Evolutionary conservation across 129 eudicot species (phyloP).

Genomic region (Gnaphalium uliginosum): DNA sequence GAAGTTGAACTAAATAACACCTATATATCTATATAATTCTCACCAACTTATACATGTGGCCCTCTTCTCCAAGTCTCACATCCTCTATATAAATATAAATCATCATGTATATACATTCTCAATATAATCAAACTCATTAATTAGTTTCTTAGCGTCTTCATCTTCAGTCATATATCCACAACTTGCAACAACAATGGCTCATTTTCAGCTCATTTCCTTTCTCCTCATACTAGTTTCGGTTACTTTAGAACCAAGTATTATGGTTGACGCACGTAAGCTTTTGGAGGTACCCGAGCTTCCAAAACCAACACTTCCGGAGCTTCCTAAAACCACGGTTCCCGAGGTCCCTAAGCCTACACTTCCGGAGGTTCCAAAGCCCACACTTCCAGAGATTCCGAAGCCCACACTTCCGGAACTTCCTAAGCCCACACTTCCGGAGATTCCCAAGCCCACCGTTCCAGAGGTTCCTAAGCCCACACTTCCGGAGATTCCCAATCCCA

Average conservation of each 20-base stretch:
- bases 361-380: conserved; percentile 10
- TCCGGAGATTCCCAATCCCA: neutral
- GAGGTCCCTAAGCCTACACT: conserved; percentile 12
- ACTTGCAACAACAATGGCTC: conserved; percentile 18
- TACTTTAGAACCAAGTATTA: conserved; percentile 17
- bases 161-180: neutral
- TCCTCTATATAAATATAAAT: conserved; percentile 22
- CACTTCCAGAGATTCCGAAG: conserved; percentile 5
- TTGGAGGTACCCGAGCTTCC: conserved; percentile 29
- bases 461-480: neutral
- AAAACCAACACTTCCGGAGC: neutral
- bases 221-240: conserved; percentile 14
- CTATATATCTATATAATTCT: neutral
- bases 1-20: conserved; percentile 29
- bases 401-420: neutral
- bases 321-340: conserved; percentile 7
- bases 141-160: neutral
- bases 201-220: conserved; percentile 5
- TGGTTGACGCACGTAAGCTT: conserved; percentile 15
- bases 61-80: neutral
- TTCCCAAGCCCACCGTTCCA: neutral
- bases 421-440: neutral
- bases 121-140: conserved; percentile 7
- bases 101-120: neutral
- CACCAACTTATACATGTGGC: conserved; percentile 16